phyloP scores from a whole-genome alignment of 2,329 filamentous ascomycete species.

The Claviceps humidiphila region DNA sequence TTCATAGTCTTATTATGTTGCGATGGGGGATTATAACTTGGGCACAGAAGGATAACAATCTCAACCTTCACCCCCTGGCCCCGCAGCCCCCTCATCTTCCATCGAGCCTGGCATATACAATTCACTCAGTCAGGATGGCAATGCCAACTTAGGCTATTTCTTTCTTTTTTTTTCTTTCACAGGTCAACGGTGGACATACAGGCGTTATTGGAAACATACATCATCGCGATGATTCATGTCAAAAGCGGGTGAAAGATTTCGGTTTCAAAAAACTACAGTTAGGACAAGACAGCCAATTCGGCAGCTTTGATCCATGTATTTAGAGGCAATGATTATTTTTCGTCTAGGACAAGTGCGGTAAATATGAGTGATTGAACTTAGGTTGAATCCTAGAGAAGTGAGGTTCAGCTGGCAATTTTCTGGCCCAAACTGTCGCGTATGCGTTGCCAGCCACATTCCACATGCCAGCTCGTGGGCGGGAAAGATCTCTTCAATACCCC shows the following conservation, averaged over 20 bases:
- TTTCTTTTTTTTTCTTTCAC: too few species aligned
- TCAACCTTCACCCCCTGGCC: not conserved
- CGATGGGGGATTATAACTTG: not conserved
- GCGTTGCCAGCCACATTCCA: not conserved
- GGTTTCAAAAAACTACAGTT: not conserved
- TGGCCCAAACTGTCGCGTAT: not conserved
- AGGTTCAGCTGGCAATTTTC: too few species aligned
- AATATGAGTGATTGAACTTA: not conserved
- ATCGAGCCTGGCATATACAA: not conserved
- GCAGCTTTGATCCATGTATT: not conserved
- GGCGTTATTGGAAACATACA: not conserved
- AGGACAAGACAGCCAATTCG: not conserved
- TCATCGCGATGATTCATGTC: conserved; percentile 6
- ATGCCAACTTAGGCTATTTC: not conserved
- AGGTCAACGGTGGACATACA: not conserved
- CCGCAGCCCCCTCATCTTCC: not conserved
- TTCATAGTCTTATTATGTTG: not conserved
- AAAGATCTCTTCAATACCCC: too few species aligned
- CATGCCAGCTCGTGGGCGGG: not conserved
- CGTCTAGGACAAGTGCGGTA: not conserved
- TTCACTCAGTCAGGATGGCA: not conserved
- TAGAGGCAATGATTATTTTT: not conserved
- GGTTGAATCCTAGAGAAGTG: not conserved
- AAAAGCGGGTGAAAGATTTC: not conserved
- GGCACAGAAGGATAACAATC: not conserved